Conservation (phyloP, 306 rosid genomes). For the Lotus japonicus region DNA sequence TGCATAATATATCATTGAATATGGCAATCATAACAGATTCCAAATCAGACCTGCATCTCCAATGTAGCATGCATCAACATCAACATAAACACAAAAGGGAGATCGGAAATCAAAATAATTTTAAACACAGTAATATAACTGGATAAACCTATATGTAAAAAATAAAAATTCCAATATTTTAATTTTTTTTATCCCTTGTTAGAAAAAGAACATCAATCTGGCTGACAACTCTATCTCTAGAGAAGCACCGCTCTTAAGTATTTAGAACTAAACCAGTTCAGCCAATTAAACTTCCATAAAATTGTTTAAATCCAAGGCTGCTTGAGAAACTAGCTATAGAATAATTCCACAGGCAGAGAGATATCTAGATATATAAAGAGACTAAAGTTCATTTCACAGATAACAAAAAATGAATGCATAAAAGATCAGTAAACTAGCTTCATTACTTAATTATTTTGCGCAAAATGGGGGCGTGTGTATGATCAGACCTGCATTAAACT, state of each 20-base stretch:
- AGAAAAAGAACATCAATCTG: not conserved
- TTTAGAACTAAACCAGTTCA: constrained; percentile 14
- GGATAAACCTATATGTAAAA: not conserved
- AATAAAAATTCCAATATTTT: not conserved
- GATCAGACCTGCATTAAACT: not conserved
- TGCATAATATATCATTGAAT: constrained; percentile 37
- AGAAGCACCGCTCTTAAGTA: not conserved
- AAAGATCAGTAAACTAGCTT: not conserved
- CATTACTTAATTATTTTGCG: not conserved
- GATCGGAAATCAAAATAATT: not conserved
- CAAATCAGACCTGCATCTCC: constrained; percentile 74
- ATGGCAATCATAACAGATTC: constrained; percentile 54
- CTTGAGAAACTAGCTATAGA: not conserved
- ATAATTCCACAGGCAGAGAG: not conserved
- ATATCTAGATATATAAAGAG: not conserved
- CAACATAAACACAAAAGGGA: constrained; percentile 10
- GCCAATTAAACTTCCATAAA: not conserved
- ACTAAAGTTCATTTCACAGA: not conserved
- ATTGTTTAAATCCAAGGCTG: not conserved
- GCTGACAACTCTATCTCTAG: not conserved
- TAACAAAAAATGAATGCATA: not conserved
- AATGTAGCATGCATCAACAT: constrained; percentile 28
- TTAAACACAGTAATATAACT: not conserved
- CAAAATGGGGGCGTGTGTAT: not conserved
- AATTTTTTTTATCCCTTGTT: not conserved